These are phyloP conservation scores for Dactylis glomerata DNA, from an alignment of 176 grass and related monocot genomes.

Conservation along the genomic window DNA sequence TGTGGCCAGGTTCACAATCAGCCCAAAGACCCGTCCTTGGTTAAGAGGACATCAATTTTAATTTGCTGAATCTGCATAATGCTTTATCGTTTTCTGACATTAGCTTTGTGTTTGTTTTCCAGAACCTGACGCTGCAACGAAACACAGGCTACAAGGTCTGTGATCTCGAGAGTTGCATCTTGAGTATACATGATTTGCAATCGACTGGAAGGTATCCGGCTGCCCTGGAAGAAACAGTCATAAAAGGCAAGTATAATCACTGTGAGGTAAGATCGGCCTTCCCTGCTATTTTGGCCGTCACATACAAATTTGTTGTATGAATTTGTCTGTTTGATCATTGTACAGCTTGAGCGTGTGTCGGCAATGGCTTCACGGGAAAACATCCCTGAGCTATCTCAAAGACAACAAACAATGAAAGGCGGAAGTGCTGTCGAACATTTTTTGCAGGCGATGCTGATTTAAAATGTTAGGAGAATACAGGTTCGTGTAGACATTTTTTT, in stretches of 20 bases:
- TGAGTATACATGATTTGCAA: slow-evolving; percentile 41
- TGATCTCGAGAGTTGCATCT: slow-evolving; percentile 33
- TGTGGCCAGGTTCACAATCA: slow-evolving; percentile 51
- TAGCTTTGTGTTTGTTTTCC: slow-evolving; percentile 6
- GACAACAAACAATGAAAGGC: neutral
- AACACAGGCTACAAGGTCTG: slow-evolving; percentile 34
- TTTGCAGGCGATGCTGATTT: neutral
- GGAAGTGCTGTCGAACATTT: neutral
- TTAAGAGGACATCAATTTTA: slow-evolving; percentile 14
- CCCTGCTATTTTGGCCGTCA: neutral
- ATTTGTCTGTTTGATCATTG: neutral
- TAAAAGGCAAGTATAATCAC: slow-evolving; percentile 19
- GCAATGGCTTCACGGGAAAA: neutral
- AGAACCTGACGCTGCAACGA: slow-evolving; percentile 39
- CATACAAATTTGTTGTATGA: neutral
- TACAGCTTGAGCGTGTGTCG: slow-evolving; percentile 25
- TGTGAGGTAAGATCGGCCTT: neutral
- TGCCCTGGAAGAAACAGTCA: neutral
- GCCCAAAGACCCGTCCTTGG: slow-evolving; percentile 43
- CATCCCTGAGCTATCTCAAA: slow-evolving; percentile 10
- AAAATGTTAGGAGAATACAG: neutral
- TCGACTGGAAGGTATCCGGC: slow-evolving; percentile 3
- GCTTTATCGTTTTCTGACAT: slow-evolving; percentile 6
- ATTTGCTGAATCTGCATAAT: neutral
- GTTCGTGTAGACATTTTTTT: neutral